Conservation (phyloP, 139 green algal species). For the Closterium sp. region DNA sequence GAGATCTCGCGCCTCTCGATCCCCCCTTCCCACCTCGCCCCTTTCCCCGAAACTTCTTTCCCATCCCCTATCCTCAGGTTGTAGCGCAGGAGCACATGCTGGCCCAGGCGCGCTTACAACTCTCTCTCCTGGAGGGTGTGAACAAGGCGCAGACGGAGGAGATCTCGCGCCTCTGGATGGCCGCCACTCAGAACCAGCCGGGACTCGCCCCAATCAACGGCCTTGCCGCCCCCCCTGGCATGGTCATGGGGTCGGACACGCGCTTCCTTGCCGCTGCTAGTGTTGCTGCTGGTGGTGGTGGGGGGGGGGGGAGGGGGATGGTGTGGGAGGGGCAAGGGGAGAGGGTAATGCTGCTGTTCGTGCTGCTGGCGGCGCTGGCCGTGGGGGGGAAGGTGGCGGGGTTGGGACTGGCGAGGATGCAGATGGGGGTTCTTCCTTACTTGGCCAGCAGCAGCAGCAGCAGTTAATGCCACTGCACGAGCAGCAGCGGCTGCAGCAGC, state of each 20-base stretch:
- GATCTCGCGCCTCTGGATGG: background rate
- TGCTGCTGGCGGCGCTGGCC: background rate
- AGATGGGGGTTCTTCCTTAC: no score
- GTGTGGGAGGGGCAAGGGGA: background rate
- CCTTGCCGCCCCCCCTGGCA: background rate
- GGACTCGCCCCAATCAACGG: background rate
- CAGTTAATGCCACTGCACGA: no score
- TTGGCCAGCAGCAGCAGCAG: background rate
- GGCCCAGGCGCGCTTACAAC: background rate
- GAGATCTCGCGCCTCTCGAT: background rate
- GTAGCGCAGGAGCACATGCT: background rate
- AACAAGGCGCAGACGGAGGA: background rate
- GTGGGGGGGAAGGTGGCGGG: background rate
- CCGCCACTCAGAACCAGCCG: background rate
- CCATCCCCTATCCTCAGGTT: background rate
- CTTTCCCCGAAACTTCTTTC: background rate
- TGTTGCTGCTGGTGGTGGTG: background rate
- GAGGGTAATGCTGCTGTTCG: background rate
- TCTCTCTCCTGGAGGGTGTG: background rate
- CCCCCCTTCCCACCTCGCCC: background rate
- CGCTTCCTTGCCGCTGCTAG: background rate
- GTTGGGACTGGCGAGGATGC: no score
- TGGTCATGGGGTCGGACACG: background rate
- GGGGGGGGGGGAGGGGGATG: background rate
- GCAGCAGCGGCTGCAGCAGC: background rate